Evolutionary conservation across 345 rosid genomes (phyloP).

Genomic region (Streptanthus diversifolius): DNA sequence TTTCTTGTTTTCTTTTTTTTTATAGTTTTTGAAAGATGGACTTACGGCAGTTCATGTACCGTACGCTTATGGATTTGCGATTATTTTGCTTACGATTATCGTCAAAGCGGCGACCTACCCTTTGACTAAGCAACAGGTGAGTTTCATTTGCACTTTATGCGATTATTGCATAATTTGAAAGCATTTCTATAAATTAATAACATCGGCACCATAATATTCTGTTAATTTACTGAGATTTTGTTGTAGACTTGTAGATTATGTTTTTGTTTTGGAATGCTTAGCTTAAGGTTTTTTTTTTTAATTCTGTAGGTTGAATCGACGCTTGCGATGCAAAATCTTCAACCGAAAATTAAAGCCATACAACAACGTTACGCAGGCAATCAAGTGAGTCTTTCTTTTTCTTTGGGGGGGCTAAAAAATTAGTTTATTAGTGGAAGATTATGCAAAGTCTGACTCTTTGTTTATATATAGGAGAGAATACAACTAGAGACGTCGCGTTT

Average conservation of each 20-base stretch:
- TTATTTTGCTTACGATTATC: constrained; percentile 78
- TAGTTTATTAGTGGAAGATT: not conserved
- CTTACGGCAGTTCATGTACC: constrained; percentile 78
- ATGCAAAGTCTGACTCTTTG: not conserved
- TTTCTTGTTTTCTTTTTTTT: not conserved
- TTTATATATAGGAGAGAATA: constrained; percentile 72
- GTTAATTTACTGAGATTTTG: too few species aligned
- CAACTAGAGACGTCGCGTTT: constrained; percentile 93
- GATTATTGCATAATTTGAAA: too few species aligned
- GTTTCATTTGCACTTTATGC: not conserved
- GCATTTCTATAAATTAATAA: too few species aligned
- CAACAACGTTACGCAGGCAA: constrained; percentile 97
- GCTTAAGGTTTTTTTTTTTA: not conserved
- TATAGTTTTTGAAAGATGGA: constrained; percentile 79
- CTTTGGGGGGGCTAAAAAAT: not conserved
- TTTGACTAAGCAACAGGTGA: constrained; percentile 87
- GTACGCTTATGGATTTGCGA: constrained; percentile 87
- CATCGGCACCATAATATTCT: too few species aligned
- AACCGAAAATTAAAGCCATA: constrained; percentile 94
- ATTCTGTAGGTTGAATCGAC: constrained; percentile 85
- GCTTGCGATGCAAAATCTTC: constrained; percentile 94
- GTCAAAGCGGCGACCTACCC: constrained; percentile 82
- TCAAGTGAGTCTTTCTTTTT: constrained; percentile 47
- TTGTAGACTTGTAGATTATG: too few species aligned
- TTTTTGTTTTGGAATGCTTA: too few species aligned